Conservation (phyloP, 192 early-diverging fungal species). For the Helicostylum pulchrum region DNA sequence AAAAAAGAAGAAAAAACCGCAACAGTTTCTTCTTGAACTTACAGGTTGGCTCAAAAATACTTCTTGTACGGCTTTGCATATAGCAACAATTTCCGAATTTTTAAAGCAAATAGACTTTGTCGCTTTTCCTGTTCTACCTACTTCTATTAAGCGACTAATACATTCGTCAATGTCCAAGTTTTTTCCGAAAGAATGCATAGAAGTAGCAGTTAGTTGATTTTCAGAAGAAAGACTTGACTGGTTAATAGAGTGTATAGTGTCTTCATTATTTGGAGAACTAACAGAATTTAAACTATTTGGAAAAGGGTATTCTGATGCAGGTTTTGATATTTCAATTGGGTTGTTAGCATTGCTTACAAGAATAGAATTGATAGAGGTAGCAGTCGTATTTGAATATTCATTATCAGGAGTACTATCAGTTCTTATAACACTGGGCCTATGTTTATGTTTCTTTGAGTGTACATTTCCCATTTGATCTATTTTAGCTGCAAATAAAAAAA, state of each 20-base stretch:
- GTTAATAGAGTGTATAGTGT: constrained; percentile 12
- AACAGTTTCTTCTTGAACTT: constrained; percentile 3
- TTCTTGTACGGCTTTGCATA: constrained; percentile 87
- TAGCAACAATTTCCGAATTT: constrained; percentile 83
- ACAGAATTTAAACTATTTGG: too few relatives aligned
- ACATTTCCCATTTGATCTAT: constrained; percentile 17
- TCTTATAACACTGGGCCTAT: constrained; percentile 9
- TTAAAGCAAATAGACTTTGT: constrained; percentile 78
- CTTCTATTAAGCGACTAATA: constrained; percentile 23
- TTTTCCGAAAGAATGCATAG: constrained; percentile 13
- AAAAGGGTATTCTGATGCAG: background rate
- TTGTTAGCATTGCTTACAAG: constrained; percentile 10
- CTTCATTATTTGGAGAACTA: background rate
- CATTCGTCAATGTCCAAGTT: constrained; percentile 35
- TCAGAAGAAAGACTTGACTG: constrained; percentile 31
- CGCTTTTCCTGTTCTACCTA: constrained; percentile 13
- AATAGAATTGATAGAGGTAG: constrained; percentile 19
- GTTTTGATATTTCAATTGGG: constrained; percentile 14
- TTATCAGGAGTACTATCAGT: constrained; percentile 11
- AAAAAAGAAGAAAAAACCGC: constrained; percentile 24
- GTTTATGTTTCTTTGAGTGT: constrained; percentile 13
- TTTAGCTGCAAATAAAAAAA: constrained; percentile 6
- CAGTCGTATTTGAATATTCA: constrained; percentile 11
- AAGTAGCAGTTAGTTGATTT: constrained; percentile 34
- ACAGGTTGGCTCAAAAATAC: constrained; percentile 83